Base-by-base conservation (phyloP, 1,284 basidiomycete species). In the Sphagnurus paluster region DNA sequence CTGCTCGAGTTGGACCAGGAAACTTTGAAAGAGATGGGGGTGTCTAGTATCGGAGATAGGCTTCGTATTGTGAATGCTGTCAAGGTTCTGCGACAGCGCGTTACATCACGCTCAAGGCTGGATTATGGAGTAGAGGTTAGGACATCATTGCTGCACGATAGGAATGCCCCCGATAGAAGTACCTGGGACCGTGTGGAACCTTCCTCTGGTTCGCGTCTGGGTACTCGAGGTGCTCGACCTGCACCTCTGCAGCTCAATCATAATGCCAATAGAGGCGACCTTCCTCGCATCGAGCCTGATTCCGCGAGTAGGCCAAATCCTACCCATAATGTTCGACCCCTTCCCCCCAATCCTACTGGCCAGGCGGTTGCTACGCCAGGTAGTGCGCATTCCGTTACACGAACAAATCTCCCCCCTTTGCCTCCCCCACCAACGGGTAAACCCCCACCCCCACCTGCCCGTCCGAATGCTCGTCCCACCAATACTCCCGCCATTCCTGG, bases 1-100 rank as follows among this genome's bases (percentile, higher is more conserved):
- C 66, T 98, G 5, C 75, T 97, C 41, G 94, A 98, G 58, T 71
- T 98, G 29, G 93, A 97, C 60, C 89, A 93, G 67, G 67, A 74
- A 4, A 87, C 83, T 2, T 68, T 98, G 36, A 91, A 87, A 64
- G 94, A 97, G 68, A 90, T 97, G 80, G 89, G 89, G 23, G 80
- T 98, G 23, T 62, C 74, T 36, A 93, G 87, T 65, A 86, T 98
- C 33, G 95, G 95, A 4, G 94, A 98, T 64, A 72, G 93, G 41
- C 82, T 97, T 13, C 81, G 91, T 60, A 87, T 98, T 42, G 61
- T 91, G 13, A 87, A 84, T 46, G 94, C 84, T 0, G 87, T 98
- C 52, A 93, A 93, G 61, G 67, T 73, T 7, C 74, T 98, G 5
- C 75, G 93, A 25, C 78, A 82, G 55, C 82, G 79, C 54, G 72